phyloP scores from a whole-genome alignment of 106 monocot species.

The Posidonia australis region DNA sequence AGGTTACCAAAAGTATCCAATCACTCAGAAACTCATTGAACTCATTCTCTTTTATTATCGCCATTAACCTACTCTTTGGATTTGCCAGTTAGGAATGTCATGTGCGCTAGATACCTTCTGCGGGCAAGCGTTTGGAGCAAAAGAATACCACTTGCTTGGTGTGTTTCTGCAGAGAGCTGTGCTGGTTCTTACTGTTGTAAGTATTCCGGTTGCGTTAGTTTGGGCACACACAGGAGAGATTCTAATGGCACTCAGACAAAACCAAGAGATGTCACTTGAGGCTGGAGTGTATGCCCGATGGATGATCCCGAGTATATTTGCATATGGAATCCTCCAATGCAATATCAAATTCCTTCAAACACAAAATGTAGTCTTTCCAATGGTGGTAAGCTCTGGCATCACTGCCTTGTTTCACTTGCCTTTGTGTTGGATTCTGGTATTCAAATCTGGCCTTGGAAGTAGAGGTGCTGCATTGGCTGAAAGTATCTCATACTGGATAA shows the following conservation, averaged over 20 bases:
- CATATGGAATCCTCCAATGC: conserved; percentile 51
- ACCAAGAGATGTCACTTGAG: conserved; percentile 38
- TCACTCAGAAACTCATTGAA: no score
- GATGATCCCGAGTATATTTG: conserved; percentile 63
- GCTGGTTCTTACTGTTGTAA: conserved; percentile 26
- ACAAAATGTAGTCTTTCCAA: conserved; percentile 51
- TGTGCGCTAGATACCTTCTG: conserved; percentile 63
- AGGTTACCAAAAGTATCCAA: no score
- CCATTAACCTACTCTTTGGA: not conserved
- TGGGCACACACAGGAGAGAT: conserved; percentile 43
- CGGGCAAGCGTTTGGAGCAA: conserved; percentile 58
- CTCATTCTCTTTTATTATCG: no score
- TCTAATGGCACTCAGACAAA: conserved; percentile 41
- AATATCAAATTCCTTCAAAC: conserved; percentile 54
- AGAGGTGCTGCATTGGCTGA: conserved; percentile 62
- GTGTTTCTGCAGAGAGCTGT: conserved; percentile 54
- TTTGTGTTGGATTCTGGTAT: conserved; percentile 61
- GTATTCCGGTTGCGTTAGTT: conserved; percentile 40
- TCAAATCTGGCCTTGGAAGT: conserved; percentile 47
- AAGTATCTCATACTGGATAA: conserved; percentile 57
- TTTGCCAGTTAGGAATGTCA: conserved; percentile 35
- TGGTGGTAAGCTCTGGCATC: conserved; percentile 32
- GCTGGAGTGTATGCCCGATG: conserved; percentile 56
- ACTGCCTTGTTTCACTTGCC: conserved; percentile 38
- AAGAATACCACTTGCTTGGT: conserved; percentile 39